Evolutionary conservation across 345 rosid genomes (phyloP), one percentile per base, ranked within the genome.

Genomic region (Acer saccharum): DNA sequence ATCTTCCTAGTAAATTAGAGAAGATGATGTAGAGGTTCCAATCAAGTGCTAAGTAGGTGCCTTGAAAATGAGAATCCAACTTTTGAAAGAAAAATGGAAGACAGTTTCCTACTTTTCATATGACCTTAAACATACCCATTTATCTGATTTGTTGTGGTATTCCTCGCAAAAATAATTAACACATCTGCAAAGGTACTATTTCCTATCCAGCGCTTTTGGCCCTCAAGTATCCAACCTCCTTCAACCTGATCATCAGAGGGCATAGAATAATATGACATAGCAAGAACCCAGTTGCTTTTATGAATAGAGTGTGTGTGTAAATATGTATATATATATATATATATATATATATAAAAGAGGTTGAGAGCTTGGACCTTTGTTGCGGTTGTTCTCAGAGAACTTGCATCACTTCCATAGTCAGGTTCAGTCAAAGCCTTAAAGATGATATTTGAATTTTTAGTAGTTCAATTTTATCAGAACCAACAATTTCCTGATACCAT

Each of bases 181-280:
- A 96, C n/a, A 86, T 94, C 99, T 3, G 98, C 97, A 82, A 96
- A 96, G 32, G 99, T 94, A 83, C 97, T 89, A 81, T 96, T 95
- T 83, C 99, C 98, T 52, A 96, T 96, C 98, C 99, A 94, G 78
- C 98, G 97, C 81, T 96, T 96, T 81, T 94, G 93, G 64, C 99
- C 99, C 71, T 92, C 88, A 7, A 96, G 88, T 78, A 84, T 76
- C 98, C 99, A 94, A 72, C 99, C 99, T 73, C 97, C 97, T 78
- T 88, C 88, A 4, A 91, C 97, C 99, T 95, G 76, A 83, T 63
- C 41, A 76, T 60, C 63, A 61, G 68, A 68, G 50, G 50, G 58
- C 46, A 73, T 2, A 29, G 65, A 21, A 69, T 50, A 44, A 76
- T 75, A 77, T 62, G 46, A 76, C 65, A 72, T 23, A 60, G 7